Percentiles rank a stretch among this genome's conserved stretches.
Conservation (phyloP, 306 rosid species). For the Cicer chorassanicum region DNA sequence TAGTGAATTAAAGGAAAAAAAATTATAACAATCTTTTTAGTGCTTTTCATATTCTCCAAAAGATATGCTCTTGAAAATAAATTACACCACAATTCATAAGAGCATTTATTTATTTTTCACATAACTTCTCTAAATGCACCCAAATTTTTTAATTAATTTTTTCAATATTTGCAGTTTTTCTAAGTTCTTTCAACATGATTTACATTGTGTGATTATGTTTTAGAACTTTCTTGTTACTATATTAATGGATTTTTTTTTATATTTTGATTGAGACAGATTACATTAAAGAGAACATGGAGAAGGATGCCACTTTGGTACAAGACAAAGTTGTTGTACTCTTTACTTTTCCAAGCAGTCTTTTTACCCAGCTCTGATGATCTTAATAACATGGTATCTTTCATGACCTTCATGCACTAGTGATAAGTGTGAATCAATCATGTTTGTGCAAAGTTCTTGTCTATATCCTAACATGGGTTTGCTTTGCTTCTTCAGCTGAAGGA, state of each 20-base stretch:
- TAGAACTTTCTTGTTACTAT: conserved; percentile 27
- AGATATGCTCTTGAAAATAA: not conserved
- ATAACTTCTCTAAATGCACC: not conserved
- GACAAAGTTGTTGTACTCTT: conserved; percentile 69
- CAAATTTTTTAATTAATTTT: conserved; percentile 13
- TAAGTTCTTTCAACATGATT: conserved; percentile 21
- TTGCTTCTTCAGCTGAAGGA: conserved; percentile 74
- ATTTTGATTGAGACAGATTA: conserved; percentile 65
- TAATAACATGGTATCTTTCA: conserved; percentile 70
- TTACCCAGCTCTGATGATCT: conserved; percentile 82
- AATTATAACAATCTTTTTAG: not conserved
- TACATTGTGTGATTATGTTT: conserved; percentile 23
- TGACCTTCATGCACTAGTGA: conserved; percentile 28
- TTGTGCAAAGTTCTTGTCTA: conserved; percentile 26
- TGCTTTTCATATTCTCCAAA: not conserved
- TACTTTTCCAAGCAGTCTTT: conserved; percentile 81
- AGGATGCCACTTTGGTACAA: conserved; percentile 96
- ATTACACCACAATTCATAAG: not conserved
- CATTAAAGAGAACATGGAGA: conserved; percentile 85
- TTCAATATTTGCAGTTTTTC: conserved; percentile 24
- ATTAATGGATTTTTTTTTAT: conserved; percentile 26
- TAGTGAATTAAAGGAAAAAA: not conserved
- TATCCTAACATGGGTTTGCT: conserved; percentile 45
- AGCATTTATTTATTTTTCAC: not conserved
- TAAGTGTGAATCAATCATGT: conserved; percentile 28